Evolutionary conservation across 1,284 basidiomycete genomes (phyloP), one percentile per base, ranked within the genome.

Genomic region (Quambalaria eucalypti): DNA sequence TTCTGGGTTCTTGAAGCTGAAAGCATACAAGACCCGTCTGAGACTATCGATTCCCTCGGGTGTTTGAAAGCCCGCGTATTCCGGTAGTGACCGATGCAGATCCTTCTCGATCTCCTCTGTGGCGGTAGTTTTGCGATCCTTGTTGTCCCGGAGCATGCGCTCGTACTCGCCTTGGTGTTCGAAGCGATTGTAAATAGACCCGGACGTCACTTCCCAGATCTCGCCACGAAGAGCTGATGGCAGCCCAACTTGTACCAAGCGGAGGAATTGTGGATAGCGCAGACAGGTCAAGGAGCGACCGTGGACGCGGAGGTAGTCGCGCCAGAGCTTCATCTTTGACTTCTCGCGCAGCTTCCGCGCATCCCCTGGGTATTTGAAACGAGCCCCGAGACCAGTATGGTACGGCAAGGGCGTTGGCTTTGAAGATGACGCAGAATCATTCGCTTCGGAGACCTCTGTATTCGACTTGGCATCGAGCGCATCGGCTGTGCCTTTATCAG

Each of bases 101-200:
- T 99, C 95, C 78, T 99, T 99, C 78, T 98, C 95, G 50, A 99
- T 99, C 76, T 99, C 95, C 75, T 99, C 95, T 0, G 93, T 95
- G 67, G 89, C 91, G 7, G 87, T 87, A 51, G 83, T 91, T 23
- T 83, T 84, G 57, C 85, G 82, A 10, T 89, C 91, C 54, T 82
- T 81, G 75, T 93, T 86, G 52, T 89, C 84, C 51, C 84, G 82
- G 7, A 96, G 78, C 28, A 97, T 81, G 4, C 81, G 80, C n/a
- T 84, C 80, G 75, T 96, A 99, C 62, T 84, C 81, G 19, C 91
- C 88, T 1, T 88, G 89, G 63, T 95, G 86, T 46, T 84, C 81
- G 68, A 89, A 91, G 9, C 95, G 89, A 26, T 95, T 83, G 76
- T 85, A 67, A 56, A 97, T 81, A 1, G 92, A 95, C 1, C 95